Evolutionary conservation across 2,329 filamentous ascomycete species (phyloP).

Genomic region (Pseudogymnoascus destructans): DNA sequence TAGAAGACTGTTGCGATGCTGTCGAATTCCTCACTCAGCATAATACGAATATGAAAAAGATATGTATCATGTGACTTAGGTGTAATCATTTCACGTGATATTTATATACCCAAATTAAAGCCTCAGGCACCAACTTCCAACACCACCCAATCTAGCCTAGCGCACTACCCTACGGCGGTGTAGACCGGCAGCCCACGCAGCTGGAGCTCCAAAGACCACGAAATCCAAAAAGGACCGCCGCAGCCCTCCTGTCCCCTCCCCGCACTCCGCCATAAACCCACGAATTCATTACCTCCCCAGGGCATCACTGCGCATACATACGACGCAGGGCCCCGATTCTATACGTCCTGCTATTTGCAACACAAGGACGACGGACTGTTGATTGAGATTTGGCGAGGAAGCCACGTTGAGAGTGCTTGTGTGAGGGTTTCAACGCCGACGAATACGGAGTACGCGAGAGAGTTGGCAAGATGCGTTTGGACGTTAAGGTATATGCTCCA

Average conservation of each 20-base stretch:
- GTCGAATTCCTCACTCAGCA: too few relatives aligned
- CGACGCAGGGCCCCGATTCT: conserved; percentile 17
- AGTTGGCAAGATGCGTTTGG: conserved; percentile 39
- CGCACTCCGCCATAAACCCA: background rate
- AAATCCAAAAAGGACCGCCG: conserved; percentile 10
- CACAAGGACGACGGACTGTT: background rate
- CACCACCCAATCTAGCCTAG: background rate
- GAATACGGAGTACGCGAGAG: background rate
- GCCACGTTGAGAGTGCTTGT: background rate
- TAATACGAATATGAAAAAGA: background rate
- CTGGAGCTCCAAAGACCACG: conserved; percentile 12
- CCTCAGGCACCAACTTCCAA: background rate
- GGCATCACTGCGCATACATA: background rate
- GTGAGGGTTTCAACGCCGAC: background rate
- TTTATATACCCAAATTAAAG: background rate
- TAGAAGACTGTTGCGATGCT: background rate
- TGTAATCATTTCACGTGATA: background rate
- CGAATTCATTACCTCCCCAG: background rate
- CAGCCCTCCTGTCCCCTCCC: conserved; percentile 8
- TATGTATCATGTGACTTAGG: background rate
- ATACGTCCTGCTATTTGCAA: background rate
- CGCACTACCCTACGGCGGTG: background rate
- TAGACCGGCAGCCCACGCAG: background rate
- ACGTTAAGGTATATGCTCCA: conserved; percentile 39
- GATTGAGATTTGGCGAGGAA: conserved; percentile 4